These are phyloP conservation scores for Chlorella sp. DNA, from an alignment of 139 green algal genomes.

Conservation along the genomic window DNA sequence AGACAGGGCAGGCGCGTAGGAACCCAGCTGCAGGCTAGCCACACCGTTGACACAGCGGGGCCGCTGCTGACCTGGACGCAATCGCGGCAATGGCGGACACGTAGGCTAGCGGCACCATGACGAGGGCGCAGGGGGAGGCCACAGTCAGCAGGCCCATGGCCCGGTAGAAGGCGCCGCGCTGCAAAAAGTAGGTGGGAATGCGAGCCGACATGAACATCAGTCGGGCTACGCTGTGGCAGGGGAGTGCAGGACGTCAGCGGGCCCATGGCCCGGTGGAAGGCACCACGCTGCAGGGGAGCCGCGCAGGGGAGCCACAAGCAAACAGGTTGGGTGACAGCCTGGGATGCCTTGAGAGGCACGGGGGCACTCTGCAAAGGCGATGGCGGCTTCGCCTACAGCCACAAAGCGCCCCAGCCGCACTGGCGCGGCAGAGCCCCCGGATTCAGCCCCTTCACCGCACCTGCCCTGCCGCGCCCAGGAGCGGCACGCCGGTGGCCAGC, in stretches of 20 bases:
- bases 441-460: background rate
- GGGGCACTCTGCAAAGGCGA: no score
- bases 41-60: no score
- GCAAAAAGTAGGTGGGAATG: background rate
- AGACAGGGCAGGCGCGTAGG: no score
- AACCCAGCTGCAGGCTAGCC: background rate
- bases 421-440: background rate
- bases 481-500: slow-evolving; percentile 63
- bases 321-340: no score
- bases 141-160: slow-evolving; percentile 85
- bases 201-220: background rate
- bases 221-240: background rate
- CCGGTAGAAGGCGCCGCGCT: slow-evolving; percentile 81
- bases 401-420: background rate
- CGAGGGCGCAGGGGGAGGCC: slow-evolving; percentile 85
- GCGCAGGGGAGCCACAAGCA: background rate
- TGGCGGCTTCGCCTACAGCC: no score
- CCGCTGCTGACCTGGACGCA: slow-evolving; percentile 47
- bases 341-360: no score
- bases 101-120: slow-evolving; percentile 89
- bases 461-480: slow-evolving; percentile 49
- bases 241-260: slow-evolving; percentile 65
- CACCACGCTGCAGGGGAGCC: slow-evolving; percentile 51
- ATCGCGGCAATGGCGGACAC: slow-evolving; percentile 83
- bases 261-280: slow-evolving; percentile 81